Evolutionary conservation across 345 rosid genomes (phyloP).

Genomic region (Salix purpurea): DNA sequence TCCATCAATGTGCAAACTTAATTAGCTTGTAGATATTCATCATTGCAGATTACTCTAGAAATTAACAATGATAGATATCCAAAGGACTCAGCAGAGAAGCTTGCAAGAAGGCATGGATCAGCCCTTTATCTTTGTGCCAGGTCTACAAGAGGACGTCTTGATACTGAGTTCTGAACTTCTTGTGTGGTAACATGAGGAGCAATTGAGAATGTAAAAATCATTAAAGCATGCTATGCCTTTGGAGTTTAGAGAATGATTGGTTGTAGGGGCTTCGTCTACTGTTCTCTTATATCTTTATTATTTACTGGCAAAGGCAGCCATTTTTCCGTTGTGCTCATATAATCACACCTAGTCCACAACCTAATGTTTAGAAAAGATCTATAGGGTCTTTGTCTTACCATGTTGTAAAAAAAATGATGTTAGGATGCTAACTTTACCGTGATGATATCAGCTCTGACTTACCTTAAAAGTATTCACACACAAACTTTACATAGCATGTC

Average conservation of each 20-base stretch:
- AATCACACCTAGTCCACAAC: too few species aligned
- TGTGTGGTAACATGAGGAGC: neutral
- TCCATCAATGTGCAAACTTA: neutral
- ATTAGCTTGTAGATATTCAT: neutral
- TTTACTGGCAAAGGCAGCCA: neutral
- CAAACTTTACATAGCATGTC: neutral
- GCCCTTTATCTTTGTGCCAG: neutral
- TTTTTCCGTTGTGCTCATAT: neutral
- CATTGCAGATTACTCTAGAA: neutral
- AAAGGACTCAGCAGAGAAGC: too few species aligned
- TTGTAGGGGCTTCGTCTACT: neutral
- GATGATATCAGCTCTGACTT: neutral
- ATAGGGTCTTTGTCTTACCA: neutral
- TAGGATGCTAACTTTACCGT: neutral
- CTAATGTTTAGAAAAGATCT: neutral
- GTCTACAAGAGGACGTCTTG: neutral
- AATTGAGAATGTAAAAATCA: neutral
- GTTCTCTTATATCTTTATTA: neutral
- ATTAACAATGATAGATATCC: neutral
- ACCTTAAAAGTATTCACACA: neutral
- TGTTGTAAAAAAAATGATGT: neutral
- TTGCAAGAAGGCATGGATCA: neutral
- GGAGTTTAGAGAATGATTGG: neutral
- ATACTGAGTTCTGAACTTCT: neutral
- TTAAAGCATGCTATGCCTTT: neutral